Evolutionary conservation across 257 asterid genomes (phyloP).

Genomic region (Agastache rugosa): DNA sequence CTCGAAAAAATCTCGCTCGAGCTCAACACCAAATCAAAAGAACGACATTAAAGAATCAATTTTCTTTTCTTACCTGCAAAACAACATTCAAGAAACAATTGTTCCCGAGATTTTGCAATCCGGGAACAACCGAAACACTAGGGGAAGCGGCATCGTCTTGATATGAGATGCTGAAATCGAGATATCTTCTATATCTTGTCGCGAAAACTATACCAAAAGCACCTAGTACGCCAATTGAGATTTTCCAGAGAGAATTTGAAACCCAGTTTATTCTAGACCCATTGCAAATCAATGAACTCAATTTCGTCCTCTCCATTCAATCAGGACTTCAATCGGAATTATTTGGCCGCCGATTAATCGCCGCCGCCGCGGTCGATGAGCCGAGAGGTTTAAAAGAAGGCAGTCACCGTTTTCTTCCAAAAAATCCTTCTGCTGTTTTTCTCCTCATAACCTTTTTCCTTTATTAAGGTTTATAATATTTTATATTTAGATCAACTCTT

Average conservation of each 20-base stretch:
- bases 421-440: conserved; percentile 42
- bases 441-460: not conserved
- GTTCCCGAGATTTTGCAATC: conserved; percentile 83
- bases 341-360: conserved; percentile 12
- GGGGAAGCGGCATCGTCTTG: conserved; percentile 33
- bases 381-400: not conserved
- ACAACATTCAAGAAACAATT: conserved; percentile 90
- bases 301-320: conserved; percentile 49
- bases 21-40: conserved; percentile 1
- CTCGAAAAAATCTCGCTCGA: not conserved
- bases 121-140: conserved; percentile 65
- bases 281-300: conserved; percentile 37
- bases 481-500: too few species aligned
- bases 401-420: conserved; percentile 26
- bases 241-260: conserved; percentile 45
- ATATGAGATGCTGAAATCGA: conserved; percentile 40
- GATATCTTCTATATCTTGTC: conserved; percentile 44
- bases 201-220: conserved; percentile 58
- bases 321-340: not conserved
- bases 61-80: conserved; percentile 65
- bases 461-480: not conserved
- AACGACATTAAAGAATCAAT: conserved; percentile 1
- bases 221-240: conserved; percentile 60
- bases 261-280: conserved; percentile 49
- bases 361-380: not conserved